These are phyloP conservation scores for Pleurotus sapidus DNA, from an alignment of 768 basidiomycete species.

Conservation along the genomic window DNA sequence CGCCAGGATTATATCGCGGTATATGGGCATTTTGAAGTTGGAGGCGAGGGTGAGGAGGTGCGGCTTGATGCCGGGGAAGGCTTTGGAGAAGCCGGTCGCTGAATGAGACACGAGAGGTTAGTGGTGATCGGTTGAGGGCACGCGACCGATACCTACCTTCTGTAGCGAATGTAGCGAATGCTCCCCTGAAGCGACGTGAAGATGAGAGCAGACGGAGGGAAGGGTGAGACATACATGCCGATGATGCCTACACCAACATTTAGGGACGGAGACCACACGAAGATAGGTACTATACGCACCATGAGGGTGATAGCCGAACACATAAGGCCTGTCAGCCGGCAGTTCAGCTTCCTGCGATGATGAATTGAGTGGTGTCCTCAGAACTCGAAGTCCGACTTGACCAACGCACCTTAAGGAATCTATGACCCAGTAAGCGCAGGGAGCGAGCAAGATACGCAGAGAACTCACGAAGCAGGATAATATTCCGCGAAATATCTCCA, in stretches of 20 bases:
- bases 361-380: too few relatives aligned
- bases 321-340: slow-evolving; percentile 87
- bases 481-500: slow-evolving; percentile 94
- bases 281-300: slow-evolving; percentile 46
- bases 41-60: slow-evolving; percentile 89
- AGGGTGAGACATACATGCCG: slow-evolving; percentile 71
- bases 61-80: slow-evolving; percentile 89
- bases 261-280: background rate
- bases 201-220: background rate
- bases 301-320: slow-evolving; percentile 99
- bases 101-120: background rate
- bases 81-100: slow-evolving; percentile 88
- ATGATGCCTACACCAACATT: slow-evolving; percentile 71
- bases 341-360: slow-evolving; percentile 95
- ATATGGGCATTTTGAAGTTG: slow-evolving; percentile 92
- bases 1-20: slow-evolving; percentile 85
- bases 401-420: slow-evolving; percentile 46
- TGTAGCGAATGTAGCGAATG: slow-evolving; percentile 93
- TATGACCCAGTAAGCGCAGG: slow-evolving; percentile 22
- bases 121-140: too few relatives aligned
- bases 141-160: too few relatives aligned
- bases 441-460: too few relatives aligned
- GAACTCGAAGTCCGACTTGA: too few relatives aligned
- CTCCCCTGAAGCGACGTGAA: slow-evolving; percentile 58
- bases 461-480: slow-evolving; percentile 87